Evolutionary conservation across 2,329 filamentous ascomycete genomes (phyloP), one percentile per base, ranked within the genome.

Genomic region (Ophiostoma sp.): DNA sequence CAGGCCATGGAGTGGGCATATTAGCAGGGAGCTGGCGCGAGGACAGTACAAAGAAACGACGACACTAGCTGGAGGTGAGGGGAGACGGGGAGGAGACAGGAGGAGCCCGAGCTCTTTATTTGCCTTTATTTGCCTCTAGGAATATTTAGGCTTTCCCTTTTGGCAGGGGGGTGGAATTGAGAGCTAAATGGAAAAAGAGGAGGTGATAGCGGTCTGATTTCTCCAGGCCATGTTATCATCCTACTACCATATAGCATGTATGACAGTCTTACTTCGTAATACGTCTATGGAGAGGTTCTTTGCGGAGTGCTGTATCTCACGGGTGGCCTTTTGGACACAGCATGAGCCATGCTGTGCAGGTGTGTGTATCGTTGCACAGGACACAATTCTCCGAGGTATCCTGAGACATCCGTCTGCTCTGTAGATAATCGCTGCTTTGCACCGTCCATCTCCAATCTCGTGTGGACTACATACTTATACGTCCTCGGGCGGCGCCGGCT

Each of bases 151-250:
- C 52, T 57, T 57, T 57, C 52, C 52, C n/a, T 27, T 13, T 35
- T 17, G 7, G 39, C 60, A 64, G 27, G 57, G 54, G 57, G 57
- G 57, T 62, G 57, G 57, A 62, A 62, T 31, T 62, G 57, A 17
- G 27, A 17, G 35, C 20, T 7, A 36, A 65, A 39, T 65, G 20
- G 62, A 65, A 64, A 64, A 64, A 64, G 35, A 39, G 15, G 20
- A 39, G 57, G 62, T 65, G 62, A 65, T 39, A 65, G 62, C 62
- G 62, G 62, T 65, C 62, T 39, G 33, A 23, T 65, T 65, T 65
- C 62, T 35, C 62, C 62, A 65, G 62, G 62, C 62, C 62, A 65
- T 65, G 62, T 23, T 39, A 39, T 39, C 36, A 10, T 39, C 36
- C 36, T 39, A 39, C 27, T 31, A 31, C 27, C 3, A 31, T 31